phyloP scores from a whole-genome alignment of 148 eudicot genomes.

The Vaccinium corymbosum region DNA sequence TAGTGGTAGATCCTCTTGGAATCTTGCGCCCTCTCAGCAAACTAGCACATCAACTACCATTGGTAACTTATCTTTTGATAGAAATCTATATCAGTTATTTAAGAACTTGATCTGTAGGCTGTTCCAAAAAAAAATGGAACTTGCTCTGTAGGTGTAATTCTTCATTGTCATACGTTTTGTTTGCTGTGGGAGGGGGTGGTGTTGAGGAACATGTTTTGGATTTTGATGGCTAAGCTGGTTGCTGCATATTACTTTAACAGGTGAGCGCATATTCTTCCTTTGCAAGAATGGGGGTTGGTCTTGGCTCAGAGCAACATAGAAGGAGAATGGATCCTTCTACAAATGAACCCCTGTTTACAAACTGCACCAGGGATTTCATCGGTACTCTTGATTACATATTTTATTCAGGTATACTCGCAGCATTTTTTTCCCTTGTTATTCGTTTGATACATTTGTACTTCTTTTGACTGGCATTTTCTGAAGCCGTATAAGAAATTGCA shows the following conservation, averaged over 20 bases:
- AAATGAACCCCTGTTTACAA: constrained; percentile 88
- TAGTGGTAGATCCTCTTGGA: constrained; percentile 78
- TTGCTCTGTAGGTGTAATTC: neutral
- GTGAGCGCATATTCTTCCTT: constrained; percentile 98
- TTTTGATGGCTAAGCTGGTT: constrained; percentile 13
- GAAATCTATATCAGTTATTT: neutral
- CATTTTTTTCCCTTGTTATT: neutral
- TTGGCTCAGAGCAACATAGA: constrained; percentile 74
- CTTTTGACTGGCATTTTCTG: neutral
- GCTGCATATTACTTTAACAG: constrained; percentile 29
- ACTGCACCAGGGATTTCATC: constrained; percentile 90
- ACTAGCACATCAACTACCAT: constrained; percentile 77
- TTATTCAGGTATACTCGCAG: constrained; percentile 63
- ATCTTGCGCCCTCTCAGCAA: constrained; percentile 80
- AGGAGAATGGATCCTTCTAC: constrained; percentile 81
- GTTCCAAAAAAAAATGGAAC: neutral
- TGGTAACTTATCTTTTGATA: constrained; percentile 42
- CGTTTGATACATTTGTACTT: neutral
- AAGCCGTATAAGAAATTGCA: neutral
- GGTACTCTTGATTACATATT: constrained; percentile 98
- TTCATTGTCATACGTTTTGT: neutral
- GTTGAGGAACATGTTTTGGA: constrained; percentile 11
- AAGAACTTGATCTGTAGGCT: neutral
- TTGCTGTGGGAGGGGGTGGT: neutral
- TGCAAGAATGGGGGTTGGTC: constrained; percentile 65